Percentiles rank a stretch among this genome's conserved stretches.
Evolutionary conservation across 176 grass and related monocot species (phyloP).

Genomic region (Chloris gayana): DNA sequence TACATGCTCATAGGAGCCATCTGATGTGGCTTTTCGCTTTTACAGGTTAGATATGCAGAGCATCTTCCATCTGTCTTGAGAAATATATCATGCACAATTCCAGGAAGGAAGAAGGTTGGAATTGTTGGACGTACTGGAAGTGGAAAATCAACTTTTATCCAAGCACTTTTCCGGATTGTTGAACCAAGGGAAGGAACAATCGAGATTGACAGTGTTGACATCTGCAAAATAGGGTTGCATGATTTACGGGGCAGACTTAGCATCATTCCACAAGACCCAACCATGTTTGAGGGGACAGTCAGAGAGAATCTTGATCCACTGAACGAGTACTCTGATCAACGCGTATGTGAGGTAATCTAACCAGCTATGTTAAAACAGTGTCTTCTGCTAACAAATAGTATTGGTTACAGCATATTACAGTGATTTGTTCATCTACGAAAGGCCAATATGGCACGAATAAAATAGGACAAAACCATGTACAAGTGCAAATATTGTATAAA

Average conservation of each 20-base stretch:
- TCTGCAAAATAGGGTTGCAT: constrained; percentile 85
- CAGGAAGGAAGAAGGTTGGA: constrained; percentile 86
- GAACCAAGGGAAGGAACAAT: constrained; percentile 85
- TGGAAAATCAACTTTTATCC: constrained; percentile 96
- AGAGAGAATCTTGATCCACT: constrained; percentile 92
- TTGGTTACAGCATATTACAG: not conserved
- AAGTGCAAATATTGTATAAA: not conserved
- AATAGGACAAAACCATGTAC: not conserved
- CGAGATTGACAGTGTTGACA: constrained; percentile 83
- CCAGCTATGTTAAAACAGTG: not conserved
- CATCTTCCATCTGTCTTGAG: constrained; percentile 90
- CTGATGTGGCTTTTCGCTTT: constrained; percentile 32
- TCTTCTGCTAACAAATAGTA: not conserved
- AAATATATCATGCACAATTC: constrained; percentile 86
- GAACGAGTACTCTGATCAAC: constrained; percentile 76
- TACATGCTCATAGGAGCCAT: constrained; percentile 10
- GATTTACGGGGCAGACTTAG: constrained; percentile 86
- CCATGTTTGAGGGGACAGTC: constrained; percentile 85
- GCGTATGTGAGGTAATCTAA: constrained; percentile 80
- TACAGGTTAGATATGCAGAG: constrained; percentile 94
- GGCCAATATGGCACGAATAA: not conserved
- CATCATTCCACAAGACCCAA: constrained; percentile 96
- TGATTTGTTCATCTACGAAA: constrained; percentile 2
- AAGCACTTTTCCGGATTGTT: constrained; percentile 80
- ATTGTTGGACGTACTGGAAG: constrained; percentile 90